These are phyloP conservation scores for Beauveria australis DNA, from an alignment of 2,329 filamentous ascomycete species.

Conservation along the genomic window DNA sequence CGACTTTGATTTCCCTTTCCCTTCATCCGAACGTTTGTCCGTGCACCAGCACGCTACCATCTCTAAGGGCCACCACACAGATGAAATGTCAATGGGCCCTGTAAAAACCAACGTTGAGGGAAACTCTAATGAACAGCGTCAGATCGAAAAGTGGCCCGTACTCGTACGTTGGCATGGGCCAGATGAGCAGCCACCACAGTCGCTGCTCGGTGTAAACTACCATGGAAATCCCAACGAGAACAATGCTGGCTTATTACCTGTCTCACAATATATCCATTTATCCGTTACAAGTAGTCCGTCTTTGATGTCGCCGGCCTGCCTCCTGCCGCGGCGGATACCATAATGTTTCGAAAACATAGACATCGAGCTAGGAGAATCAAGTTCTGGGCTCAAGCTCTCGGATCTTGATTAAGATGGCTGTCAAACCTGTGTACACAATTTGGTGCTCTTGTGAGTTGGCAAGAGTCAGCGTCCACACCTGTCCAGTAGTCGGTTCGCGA, in stretches of 20 bases:
- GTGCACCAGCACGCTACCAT: not conserved
- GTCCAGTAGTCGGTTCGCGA: too few species aligned
- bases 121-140: not conserved
- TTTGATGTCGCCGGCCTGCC: not conserved
- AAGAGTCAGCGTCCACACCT: too few species aligned
- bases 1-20: not conserved
- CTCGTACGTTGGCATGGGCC: not conserved
- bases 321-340: too few species aligned
- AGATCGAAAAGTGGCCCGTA: not conserved
- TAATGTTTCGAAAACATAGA: too few species aligned
- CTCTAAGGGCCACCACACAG: not conserved
- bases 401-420: too few species aligned
- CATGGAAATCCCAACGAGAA: too few species aligned
- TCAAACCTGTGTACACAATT: too few species aligned
- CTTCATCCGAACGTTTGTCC: slow-evolving; percentile 8
- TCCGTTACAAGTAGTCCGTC: too few species aligned
- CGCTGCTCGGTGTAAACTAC: too few species aligned
- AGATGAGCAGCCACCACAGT: not conserved
- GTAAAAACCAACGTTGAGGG: not conserved
- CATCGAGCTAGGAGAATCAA: too few species aligned
- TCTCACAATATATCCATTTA: not conserved
- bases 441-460: too few species aligned
- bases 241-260: not conserved
- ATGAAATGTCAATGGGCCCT: not conserved
- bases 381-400: too few species aligned